Evolutionary conservation across 345 rosid species (phyloP), one percentile per base, ranked within the genome.

Genomic region (Citrus unshiu): DNA sequence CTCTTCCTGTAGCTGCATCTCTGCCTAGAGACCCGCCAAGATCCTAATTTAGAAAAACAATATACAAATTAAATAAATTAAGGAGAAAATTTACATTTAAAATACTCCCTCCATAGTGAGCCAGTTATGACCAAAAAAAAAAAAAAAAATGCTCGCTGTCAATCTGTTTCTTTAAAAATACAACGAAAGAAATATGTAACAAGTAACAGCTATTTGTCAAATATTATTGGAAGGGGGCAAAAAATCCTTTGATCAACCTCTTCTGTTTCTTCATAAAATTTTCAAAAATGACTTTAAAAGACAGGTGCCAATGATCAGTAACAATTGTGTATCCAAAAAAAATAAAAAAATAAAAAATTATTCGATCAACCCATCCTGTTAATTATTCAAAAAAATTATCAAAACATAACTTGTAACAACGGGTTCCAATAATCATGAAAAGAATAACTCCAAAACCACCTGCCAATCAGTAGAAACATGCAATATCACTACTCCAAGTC

Each of bases 11-110:
- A 14, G 98, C 99, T 8, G 98, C 99, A 71, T 94, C 98, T 88
- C 99, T 85, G 39, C 99, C 99, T 4, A 94, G 87, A 25, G 99
- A 96, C 22, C 99, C 98, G 66, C 99, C 99, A 29, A 96, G 98
- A 89, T 94, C 98, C 98, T 96, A 40, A 64, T 73, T 78, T 13
- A 7, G 32, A 29, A 49, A 46, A 71, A 24, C 2, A 39, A 68
- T 37, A 19, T 24, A 58, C 56, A 37, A 68, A 77, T 27, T 58
- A 58, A 10, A 70, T 25, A 25, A 68, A 29, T 27, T 1, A 51
- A 64, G 46, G 61, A 14, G 49, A 75, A 74, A 29, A 9, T 74
- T 62, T 5, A 7, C 29, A 62, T 19, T 27, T 29, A 12, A 27
- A 29, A 54, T 61, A 9, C 22, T 74, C 27, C 35, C 18, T 62